Evolutionary conservation across 176 grass and related monocot species (phyloP).

Genomic region (sorghum (Sorghum bicolor)): DNA sequence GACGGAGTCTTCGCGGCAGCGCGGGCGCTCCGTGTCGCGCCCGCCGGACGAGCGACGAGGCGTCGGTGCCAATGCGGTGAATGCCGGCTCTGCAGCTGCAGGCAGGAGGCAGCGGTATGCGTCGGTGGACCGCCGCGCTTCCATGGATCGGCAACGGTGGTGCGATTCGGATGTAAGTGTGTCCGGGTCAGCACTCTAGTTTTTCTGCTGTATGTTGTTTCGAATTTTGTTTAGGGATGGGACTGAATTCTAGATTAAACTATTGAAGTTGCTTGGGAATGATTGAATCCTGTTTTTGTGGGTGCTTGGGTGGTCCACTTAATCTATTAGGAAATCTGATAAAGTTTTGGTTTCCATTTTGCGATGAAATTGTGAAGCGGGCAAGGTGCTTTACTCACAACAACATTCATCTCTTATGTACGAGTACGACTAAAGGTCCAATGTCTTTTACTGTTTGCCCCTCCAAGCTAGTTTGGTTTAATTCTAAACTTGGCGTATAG

Average conservation of each 20-base stretch:
- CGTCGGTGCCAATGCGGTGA: neutral
- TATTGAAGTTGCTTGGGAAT: neutral
- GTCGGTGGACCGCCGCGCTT: constrained; percentile 43
- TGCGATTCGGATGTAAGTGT: constrained; percentile 63
- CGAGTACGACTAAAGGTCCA: neutral
- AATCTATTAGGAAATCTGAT: neutral
- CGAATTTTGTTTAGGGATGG: neutral
- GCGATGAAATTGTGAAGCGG: neutral
- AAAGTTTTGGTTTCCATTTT: neutral
- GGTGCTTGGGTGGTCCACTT: neutral
- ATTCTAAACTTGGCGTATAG: neutral
- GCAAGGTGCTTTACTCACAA: neutral
- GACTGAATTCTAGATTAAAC: neutral
- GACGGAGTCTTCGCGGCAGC: constrained; percentile 67
- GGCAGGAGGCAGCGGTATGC: constrained; percentile 47
- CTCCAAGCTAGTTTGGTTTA: neutral
- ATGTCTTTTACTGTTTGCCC: neutral
- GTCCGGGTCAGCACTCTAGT: neutral
- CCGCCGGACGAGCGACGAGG: constrained; percentile 45
- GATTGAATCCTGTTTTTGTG: neutral
- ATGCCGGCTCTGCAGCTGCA: neutral
- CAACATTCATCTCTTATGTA: neutral
- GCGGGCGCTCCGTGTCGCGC: constrained; percentile 71
- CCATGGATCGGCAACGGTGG: constrained; percentile 32
- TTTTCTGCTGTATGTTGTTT: neutral